Evolutionary conservation across 2,329 filamentous ascomycete genomes (phyloP).

Genomic region (Rugonectria rugulosa): DNA sequence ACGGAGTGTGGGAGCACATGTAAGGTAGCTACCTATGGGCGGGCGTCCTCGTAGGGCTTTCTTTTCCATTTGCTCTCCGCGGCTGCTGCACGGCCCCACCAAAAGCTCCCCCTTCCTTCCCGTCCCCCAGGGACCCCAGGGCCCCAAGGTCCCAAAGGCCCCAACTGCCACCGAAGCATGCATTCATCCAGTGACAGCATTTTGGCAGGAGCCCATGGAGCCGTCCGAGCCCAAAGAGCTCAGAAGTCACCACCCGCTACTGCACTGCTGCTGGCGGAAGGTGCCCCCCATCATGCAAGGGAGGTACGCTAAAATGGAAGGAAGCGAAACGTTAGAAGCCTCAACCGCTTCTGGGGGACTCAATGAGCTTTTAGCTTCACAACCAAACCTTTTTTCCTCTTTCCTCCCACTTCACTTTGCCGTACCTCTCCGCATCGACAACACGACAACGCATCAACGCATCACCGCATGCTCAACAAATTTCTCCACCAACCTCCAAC

Average conservation of each 20-base stretch:
- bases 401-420: neutral
- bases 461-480: slow-evolving; percentile 1
- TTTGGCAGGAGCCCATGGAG: neutral
- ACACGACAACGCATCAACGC: slow-evolving; percentile 12
- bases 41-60: neutral
- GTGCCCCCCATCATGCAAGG: neutral
- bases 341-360: slow-evolving; percentile 9
- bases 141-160: too few species aligned
- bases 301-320: neutral
- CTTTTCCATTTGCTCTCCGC: neutral
- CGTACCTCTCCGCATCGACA: slow-evolving; percentile 15
- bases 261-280: neutral
- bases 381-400: slow-evolving; percentile 8
- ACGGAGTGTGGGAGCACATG: neutral
- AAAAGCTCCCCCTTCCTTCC: too few species aligned
- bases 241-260: neutral
- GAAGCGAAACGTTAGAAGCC: slow-evolving; percentile 10
- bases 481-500: slow-evolving; percentile 13
- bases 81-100: neutral
- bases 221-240: neutral
- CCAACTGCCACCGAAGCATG: slow-evolving; percentile 2
- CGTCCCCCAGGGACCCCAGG: too few species aligned
- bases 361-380: slow-evolving; percentile 8
- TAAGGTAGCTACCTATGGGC: neutral
- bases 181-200: neutral